These are phyloP conservation scores for Aureococcus anophagefferens DNA, from an alignment of 108 stramenopile species.

Conservation along the genomic window DNA sequence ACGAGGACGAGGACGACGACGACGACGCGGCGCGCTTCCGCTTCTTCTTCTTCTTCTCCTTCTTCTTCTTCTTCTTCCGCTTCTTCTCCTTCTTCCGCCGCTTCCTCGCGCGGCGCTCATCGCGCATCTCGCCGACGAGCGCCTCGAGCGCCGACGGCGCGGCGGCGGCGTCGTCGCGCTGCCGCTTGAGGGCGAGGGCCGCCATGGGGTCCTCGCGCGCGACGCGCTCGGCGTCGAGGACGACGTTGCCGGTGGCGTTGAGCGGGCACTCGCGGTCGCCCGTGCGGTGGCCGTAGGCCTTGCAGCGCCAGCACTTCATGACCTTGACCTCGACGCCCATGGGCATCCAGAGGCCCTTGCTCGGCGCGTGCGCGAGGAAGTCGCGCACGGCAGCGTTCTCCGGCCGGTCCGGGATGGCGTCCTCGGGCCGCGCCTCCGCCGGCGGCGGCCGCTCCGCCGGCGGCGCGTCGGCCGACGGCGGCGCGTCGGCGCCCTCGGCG, in stretches of 20 bases:
- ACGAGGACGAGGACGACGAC: no score
- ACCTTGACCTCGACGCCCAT: conserved; percentile 15
- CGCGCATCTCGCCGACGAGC: not conserved
- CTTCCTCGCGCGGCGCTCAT: not conserved
- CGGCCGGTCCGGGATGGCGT: conserved; percentile 16
- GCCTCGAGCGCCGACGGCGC: not conserved
- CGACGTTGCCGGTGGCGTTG: conserved; percentile 3
- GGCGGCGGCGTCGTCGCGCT: not conserved
- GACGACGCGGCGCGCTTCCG: no score
- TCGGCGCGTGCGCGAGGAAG: conserved; percentile 11
- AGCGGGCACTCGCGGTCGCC: conserved; percentile 14
- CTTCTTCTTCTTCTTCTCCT: not conserved
- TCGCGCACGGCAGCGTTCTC: conserved; percentile 12
- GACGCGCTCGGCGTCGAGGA: conserved; percentile 1
- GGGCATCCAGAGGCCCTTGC: conserved; percentile 10
- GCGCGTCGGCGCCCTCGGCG: no score
- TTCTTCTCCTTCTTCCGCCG: not conserved
- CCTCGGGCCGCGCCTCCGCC: conserved; percentile 6
- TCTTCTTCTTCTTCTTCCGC: not conserved
- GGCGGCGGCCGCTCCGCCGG: no score
- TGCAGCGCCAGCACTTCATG: conserved; percentile 22
- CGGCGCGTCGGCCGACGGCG: no score
- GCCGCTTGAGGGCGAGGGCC: not conserved
- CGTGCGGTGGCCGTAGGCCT: conserved; percentile 19
- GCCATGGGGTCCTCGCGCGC: conserved; percentile 18